Conservation (phyloP, 306 rosid species). For the Dryas drummondii region DNA sequence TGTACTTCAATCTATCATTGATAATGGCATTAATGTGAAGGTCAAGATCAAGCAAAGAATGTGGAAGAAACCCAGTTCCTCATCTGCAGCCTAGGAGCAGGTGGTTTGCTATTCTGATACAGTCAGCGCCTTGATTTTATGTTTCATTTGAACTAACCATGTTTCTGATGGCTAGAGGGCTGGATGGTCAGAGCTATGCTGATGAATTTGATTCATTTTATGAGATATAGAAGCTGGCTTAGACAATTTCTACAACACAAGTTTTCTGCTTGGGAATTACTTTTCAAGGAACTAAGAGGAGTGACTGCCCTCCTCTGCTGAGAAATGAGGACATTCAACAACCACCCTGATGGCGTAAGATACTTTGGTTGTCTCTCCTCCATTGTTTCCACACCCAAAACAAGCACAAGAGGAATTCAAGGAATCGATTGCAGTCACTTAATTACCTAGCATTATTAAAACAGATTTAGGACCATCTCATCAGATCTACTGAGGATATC, state of each 20-base stretch:
- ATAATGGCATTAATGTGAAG: conserved; percentile 56
- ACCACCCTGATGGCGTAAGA: not conserved
- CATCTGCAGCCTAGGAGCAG: not conserved
- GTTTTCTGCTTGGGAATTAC: not conserved
- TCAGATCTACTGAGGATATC: too few relatives aligned
- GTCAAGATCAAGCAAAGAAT: conserved; percentile 72
- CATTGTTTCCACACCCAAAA: not conserved
- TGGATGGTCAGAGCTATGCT: not conserved
- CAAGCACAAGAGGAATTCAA: not conserved
- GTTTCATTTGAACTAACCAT: not conserved
- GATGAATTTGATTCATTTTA: not conserved
- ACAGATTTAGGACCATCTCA: not conserved
- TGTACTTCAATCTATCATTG: conserved; percentile 49
- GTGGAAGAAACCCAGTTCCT: conserved; percentile 38
- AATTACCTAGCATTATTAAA: not conserved
- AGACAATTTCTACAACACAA: not conserved
- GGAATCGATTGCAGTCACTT: not conserved
- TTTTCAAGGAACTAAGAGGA: not conserved
- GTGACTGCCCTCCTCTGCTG: not conserved
- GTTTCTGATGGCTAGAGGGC: not conserved
- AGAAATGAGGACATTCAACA: not conserved
- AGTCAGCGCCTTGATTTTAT: not conserved
- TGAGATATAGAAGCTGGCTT: not conserved
- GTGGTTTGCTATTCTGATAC: not conserved
- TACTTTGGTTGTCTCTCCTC: not conserved